Conservation (phyloP, 2,329 filamentous ascomycete species). For the Pseudodiploospora longispora region DNA sequence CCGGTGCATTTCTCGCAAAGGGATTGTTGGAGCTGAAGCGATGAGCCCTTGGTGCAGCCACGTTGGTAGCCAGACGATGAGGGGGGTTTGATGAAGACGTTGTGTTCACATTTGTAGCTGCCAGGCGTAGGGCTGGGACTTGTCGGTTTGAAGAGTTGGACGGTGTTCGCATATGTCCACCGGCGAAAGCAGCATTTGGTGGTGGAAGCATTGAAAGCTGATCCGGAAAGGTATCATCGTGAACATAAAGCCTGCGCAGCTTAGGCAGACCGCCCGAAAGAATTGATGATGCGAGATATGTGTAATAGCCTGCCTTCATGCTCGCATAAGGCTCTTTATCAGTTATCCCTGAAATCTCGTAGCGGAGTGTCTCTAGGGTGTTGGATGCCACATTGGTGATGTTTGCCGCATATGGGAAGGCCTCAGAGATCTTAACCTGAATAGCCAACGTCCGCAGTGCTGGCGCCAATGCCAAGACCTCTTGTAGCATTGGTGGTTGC, state of each 20-base stretch:
- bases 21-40: conserved; percentile 56
- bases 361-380: conserved; percentile 67
- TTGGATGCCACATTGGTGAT: conserved; percentile 58
- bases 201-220: conserved; percentile 65
- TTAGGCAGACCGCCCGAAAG: conserved; percentile 66
- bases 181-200: conserved; percentile 36
- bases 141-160: conserved; percentile 21
- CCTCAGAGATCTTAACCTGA: conserved; percentile 39
- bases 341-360: conserved; percentile 64
- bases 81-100: conserved; percentile 16
- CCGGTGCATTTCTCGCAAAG: conserved; percentile 33
- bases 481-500: conserved; percentile 50
- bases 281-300: conserved; percentile 77
- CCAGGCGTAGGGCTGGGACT: conserved; percentile 16
- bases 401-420: conserved; percentile 39
- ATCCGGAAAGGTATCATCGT: conserved; percentile 76
- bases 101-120: conserved; percentile 14
- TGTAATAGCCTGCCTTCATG: conserved; percentile 62
- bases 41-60: conserved; percentile 8
- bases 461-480: conserved; percentile 50
- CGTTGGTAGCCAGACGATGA: conserved; percentile 22
- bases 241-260: conserved; percentile 73
- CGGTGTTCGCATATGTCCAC: conserved; percentile 22
- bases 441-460: conserved; percentile 50
- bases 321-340: conserved; percentile 49